phyloP scores from a whole-genome alignment of 1,284 basidiomycete species.

The Xerocomus amazonicus region DNA sequence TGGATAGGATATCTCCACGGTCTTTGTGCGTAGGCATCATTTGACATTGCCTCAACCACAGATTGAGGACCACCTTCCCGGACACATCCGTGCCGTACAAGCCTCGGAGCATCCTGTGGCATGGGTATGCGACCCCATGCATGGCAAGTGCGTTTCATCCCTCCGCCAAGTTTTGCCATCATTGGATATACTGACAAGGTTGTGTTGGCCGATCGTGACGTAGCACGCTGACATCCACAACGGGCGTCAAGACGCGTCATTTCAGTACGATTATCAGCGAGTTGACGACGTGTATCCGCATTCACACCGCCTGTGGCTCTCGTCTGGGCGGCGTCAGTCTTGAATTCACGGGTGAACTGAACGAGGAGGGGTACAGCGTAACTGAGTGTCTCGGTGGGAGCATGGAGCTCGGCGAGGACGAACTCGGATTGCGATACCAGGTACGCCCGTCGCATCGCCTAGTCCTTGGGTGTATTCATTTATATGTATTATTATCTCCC shows the following conservation, averaged over 20 bases:
- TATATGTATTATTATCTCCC: not conserved
- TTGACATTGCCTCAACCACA: conserved; percentile 27
- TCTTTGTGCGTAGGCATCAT: not conserved
- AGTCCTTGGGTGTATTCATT: not conserved
- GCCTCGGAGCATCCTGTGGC: conserved; percentile 80
- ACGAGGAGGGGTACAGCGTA: conserved; percentile 90
- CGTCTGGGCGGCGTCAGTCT: conserved; percentile 93
- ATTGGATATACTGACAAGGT: not conserved
- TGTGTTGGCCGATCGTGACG: not conserved
- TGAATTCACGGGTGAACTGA: conserved; percentile 95
- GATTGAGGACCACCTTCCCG: conserved; percentile 76
- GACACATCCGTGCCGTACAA: conserved; percentile 84
- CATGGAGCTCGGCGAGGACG: conserved; percentile 73
- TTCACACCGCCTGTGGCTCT: conserved; percentile 71
- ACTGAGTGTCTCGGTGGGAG: conserved; percentile 81
- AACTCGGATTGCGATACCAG: conserved; percentile 73
- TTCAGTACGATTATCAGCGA: conserved; percentile 92
- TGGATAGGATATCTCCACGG: not conserved
- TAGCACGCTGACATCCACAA: conserved; percentile 77
- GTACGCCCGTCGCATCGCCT: conserved; percentile 34
- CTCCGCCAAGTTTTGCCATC: not conserved
- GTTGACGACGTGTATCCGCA: conserved; percentile 76
- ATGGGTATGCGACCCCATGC: conserved; percentile 98
- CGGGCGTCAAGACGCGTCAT: conserved; percentile 83
- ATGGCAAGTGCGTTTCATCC: conserved; percentile 71